Conservation (phyloP, 2,329 filamentous ascomycete species). For the Zymoseptoria crescenta region DNA sequence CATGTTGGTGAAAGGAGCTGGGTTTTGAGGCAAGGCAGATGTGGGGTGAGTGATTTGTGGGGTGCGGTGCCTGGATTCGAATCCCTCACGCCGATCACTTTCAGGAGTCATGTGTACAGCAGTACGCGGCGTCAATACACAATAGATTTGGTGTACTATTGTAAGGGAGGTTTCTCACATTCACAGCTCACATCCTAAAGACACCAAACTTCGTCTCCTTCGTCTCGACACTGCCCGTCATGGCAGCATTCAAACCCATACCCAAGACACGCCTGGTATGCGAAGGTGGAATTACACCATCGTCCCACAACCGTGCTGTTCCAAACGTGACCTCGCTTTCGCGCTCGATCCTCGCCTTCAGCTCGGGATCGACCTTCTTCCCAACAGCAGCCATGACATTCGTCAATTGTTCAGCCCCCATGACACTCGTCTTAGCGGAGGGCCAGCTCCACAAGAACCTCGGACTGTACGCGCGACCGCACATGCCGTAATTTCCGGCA, state of each 20-base stretch:
- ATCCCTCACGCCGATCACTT: neutral
- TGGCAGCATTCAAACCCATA: slow-evolving; percentile 40
- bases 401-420: slow-evolving; percentile 87
- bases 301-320: slow-evolving; percentile 78
- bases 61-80: neutral
- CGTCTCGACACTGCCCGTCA: slow-evolving; percentile 28
- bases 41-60: neutral
- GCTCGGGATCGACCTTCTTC: slow-evolving; percentile 67
- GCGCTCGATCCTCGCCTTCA: slow-evolving; percentile 76
- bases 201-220: slow-evolving; percentile 33
- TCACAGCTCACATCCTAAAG: slow-evolving; percentile 31
- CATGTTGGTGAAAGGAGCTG: neutral
- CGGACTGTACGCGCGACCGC: slow-evolving; percentile 83
- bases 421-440: slow-evolving; percentile 90
- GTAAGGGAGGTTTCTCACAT: neutral
- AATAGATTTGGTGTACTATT: neutral
- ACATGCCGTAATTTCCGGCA: slow-evolving; percentile 98
- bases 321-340: slow-evolving; percentile 88
- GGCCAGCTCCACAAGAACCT: slow-evolving; percentile 96
- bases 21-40: neutral
- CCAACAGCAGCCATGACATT: slow-evolving; percentile 94
- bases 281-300: slow-evolving; percentile 44
- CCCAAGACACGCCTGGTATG: slow-evolving; percentile 44
- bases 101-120: neutral
- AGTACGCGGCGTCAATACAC: neutral